Base-by-base conservation (phyloP, 148 eudicot species). In the Polygonum maritimum region DNA sequence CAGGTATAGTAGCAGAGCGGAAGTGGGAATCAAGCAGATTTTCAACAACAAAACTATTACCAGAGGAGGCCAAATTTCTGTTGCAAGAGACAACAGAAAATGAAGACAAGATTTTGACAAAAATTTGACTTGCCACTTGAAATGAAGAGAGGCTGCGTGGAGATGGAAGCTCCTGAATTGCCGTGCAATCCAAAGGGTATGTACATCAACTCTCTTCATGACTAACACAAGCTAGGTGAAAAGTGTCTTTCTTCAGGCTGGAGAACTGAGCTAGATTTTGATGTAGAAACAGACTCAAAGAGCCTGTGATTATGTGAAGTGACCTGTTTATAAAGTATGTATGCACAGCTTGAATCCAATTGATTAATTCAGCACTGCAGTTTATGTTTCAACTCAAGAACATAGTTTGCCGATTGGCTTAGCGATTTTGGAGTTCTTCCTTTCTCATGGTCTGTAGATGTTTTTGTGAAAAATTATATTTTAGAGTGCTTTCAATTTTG, bases 1-100 rank as follows among this genome's bases (percentile, higher is more conserved):
- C 74, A 44, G 74, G 21, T 39, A 44, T 39, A 71, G 74, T 39
- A 44, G 49, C 9, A 40, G 48, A 71, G 19, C 36, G 1, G 55
- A 74, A 77, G 21, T 58, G 75, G 48, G 85, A 83, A 77, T 71
- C 36, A 80, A 79, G 82, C 82, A 69, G 62, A 79, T 51, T 69
- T 69, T 77, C 33, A 71, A 77, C 76, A 84, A 76, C 78, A 76
- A 45, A 47, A 71, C 82, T 26, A 51, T 69, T 48, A 75, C 49
- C 10, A 82, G 74, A 35, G 75, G 60, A 18, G 38, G 69, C 38
- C 69, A 31, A 12, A 7, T 57, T 8, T 57, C 35, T 19, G 63
- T 22, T 57, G 40, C n/a, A 33, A 63, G 69, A 63, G 39, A 63
- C 39, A 63, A 33, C 40, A 15, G 69, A 67, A 36, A 13, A 16